Conservation (phyloP, 2,329 filamentous ascomycete genomes). For the Dothistroma septosporum region DNA sequence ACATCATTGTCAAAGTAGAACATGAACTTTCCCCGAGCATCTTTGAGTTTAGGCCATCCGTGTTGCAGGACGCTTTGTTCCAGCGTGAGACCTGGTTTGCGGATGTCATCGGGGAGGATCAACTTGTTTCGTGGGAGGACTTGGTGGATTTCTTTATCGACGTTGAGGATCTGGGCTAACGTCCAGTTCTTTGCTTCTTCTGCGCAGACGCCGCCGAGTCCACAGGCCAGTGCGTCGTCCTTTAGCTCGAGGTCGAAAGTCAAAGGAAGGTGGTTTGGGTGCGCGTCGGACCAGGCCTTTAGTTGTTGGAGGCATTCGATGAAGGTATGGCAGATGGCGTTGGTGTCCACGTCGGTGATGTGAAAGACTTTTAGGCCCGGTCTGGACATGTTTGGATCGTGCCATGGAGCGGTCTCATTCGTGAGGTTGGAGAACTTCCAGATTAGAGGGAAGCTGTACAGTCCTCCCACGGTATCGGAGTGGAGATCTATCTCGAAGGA, state of each 20-base stretch:
- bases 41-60: conserved; percentile 49
- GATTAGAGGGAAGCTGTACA: conserved; percentile 46
- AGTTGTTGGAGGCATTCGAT: conserved; percentile 43
- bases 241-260: conserved; percentile 51
- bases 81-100: conserved; percentile 40
- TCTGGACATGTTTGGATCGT: conserved; percentile 39
- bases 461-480: conserved; percentile 47
- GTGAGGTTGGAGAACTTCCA: conserved; percentile 40
- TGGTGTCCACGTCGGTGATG: conserved; percentile 48
- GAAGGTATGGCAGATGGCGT: conserved; percentile 47
- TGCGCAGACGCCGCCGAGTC: conserved; percentile 37
- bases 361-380: conserved; percentile 50
- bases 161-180: conserved; percentile 39
- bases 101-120: conserved; percentile 48
- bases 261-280: conserved; percentile 46
- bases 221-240: conserved; percentile 37
- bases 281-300: conserved; percentile 43
- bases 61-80: conserved; percentile 45
- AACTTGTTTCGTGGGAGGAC: conserved; percentile 42
- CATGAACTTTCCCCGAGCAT: conserved; percentile 45
- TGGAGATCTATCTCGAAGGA: conserved; percentile 50
- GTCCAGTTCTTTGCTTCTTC: conserved; percentile 45
- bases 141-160: conserved; percentile 48
- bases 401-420: conserved; percentile 35
- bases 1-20: conserved; percentile 51